Percentiles rank a stretch among this genome's conserved stretches.
These are phyloP conservation scores for Alternaria sp. DNA, from an alignment of 2,329 filamentous ascomycete genomes.

Conservation along the genomic window DNA sequence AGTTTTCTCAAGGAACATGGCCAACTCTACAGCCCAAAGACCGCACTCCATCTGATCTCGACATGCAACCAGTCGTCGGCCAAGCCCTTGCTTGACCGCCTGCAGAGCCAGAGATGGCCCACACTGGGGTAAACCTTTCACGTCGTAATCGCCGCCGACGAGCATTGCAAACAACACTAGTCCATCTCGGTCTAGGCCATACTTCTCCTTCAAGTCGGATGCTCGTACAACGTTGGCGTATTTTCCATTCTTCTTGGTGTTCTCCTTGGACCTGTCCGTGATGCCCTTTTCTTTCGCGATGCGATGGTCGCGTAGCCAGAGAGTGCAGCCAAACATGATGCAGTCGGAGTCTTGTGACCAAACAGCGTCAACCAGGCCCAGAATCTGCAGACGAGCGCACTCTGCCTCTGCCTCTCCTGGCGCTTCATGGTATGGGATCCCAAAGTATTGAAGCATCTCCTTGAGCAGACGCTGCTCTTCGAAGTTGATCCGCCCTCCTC, in stretches of 20 bases:
- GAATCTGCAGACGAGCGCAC: constrained; percentile 55
- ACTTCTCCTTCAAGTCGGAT: constrained; percentile 33
- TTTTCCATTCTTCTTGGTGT: constrained; percentile 43
- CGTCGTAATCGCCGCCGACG: constrained; percentile 54
- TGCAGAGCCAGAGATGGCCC: constrained; percentile 42
- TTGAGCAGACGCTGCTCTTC: constrained; percentile 46
- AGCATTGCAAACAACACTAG: constrained; percentile 54
- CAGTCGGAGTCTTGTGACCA: constrained; percentile 59
- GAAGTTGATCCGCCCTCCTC: constrained; percentile 44
- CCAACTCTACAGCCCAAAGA: constrained; percentile 39
- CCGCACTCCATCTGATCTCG: constrained; percentile 28
- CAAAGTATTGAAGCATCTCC: constrained; percentile 49
- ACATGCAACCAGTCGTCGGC: constrained; percentile 36
- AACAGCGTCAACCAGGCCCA: constrained; percentile 59
- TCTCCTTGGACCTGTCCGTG: constrained; percentile 34
- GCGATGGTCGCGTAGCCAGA: constrained; percentile 51
- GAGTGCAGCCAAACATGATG: constrained; percentile 58
- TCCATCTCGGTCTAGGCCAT: constrained; percentile 46
- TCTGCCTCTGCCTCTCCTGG: constrained; percentile 60
- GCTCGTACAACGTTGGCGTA: constrained; percentile 45
- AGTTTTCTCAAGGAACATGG: constrained; percentile 13
- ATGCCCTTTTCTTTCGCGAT: constrained; percentile 33
- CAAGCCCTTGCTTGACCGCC: constrained; percentile 42
- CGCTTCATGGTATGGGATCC: constrained; percentile 55
- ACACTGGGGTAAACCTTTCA: constrained; percentile 49